These are phyloP conservation scores for Tetrapisispora iriomotensis DNA, from an alignment of 805 yeast species.

Conservation along the genomic window DNA sequence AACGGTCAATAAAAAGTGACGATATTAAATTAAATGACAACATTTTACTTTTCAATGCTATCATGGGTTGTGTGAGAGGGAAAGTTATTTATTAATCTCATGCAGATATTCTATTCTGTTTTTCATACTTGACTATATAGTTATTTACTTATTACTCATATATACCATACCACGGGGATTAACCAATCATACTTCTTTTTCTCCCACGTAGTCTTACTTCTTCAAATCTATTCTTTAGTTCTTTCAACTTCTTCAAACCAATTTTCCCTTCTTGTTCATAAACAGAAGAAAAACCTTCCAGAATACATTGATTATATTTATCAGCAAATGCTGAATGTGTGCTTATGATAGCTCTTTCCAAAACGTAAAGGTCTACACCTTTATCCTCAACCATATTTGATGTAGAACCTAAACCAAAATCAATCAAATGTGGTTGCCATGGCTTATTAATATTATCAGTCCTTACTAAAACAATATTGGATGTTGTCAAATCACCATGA, in stretches of 20 bases:
- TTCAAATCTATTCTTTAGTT: conserved; percentile 55
- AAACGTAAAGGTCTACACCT: conserved; percentile 92
- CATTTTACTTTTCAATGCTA: conserved; percentile 68
- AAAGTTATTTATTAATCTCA: conserved; percentile 28
- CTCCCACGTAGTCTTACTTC: conserved; percentile 89
- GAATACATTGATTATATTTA: conserved; percentile 55
- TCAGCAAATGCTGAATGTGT: conserved; percentile 76
- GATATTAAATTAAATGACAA: conserved; percentile 57
- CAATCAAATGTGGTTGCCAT: conserved; percentile 59
- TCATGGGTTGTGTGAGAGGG: conserved; percentile 70
- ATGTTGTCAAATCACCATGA: conserved; percentile 91
- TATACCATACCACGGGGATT: not conserved
- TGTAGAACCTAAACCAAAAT: conserved; percentile 81
- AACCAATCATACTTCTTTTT: conserved; percentile 91
- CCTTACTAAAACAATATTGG: conserved; percentile 59
- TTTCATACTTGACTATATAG: not conserved
- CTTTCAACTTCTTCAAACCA: conserved; percentile 36
- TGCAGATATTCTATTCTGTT: no score
- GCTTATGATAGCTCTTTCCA: conserved; percentile 83
- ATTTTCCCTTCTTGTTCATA: conserved; percentile 27
- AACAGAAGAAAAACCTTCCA: conserved; percentile 53
- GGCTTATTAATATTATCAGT: conserved; percentile 6
- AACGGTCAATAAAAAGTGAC: conserved; percentile 34
- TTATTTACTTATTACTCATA: not conserved
- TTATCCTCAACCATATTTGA: conserved; percentile 77